phyloP scores from a whole-genome alignment of 805 yeast species.

The Candida nitratophila region DNA sequence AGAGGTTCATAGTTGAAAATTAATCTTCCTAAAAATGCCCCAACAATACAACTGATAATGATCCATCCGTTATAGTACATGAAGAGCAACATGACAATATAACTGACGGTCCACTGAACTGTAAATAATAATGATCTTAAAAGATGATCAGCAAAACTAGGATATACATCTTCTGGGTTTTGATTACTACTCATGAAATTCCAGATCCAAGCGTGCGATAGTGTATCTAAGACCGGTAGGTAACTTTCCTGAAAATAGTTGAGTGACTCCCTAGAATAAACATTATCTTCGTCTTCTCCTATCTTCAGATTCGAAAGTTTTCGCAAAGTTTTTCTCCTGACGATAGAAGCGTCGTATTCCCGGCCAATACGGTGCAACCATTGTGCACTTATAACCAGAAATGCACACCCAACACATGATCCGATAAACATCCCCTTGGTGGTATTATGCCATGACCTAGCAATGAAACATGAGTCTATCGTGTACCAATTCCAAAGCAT shows the following conservation, averaged over 20 bases:
- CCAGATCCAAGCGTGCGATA: constrained; percentile 22
- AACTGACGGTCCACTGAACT: constrained; percentile 56
- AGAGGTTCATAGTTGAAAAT: constrained; percentile 31
- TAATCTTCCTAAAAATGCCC: constrained; percentile 53
- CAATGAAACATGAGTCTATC: constrained; percentile 56
- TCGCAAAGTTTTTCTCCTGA: constrained; percentile 5
- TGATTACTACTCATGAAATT: constrained; percentile 8
- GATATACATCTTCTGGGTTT: constrained; percentile 18
- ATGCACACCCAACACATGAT: constrained; percentile 63
- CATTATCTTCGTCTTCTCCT: background rate
- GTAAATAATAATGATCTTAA: constrained; percentile 43
- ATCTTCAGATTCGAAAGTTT: background rate
- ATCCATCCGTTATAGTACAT: constrained; percentile 73
- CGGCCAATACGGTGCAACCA: constrained; percentile 49
- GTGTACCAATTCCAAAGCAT: constrained; percentile 78
- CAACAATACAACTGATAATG: constrained; percentile 54
- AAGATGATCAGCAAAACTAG: constrained; percentile 43
- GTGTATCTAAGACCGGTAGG: constrained; percentile 17
- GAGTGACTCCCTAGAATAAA: background rate
- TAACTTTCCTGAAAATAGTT: constrained; percentile 3
- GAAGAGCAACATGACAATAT: constrained; percentile 62
- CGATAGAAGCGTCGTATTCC: constrained; percentile 41
- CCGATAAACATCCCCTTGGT: constrained; percentile 62
- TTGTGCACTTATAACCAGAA: constrained; percentile 49
- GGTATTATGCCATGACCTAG: constrained; percentile 55